phyloP scores from a whole-genome alignment of 305 asterid genomes.

The Solanum hybrid region DNA sequence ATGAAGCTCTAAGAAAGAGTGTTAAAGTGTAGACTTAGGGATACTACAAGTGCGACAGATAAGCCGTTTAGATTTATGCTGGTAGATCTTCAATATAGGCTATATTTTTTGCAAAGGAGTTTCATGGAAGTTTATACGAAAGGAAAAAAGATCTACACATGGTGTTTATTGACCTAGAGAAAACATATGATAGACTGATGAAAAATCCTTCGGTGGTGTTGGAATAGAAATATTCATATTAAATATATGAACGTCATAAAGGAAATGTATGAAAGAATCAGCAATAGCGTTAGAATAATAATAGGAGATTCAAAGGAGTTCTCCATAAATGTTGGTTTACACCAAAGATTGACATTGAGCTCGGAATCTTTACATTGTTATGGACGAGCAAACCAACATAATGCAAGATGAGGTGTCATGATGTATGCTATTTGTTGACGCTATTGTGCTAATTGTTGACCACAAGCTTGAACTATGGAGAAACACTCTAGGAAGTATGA shows the following conservation, averaged over 20 bases:
- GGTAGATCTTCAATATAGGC: neutral
- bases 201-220: neutral
- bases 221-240: neutral
- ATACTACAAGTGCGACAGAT: neutral
- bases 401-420: neutral
- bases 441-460: neutral
- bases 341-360: neutral
- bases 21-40: neutral
- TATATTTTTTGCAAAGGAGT: neutral
- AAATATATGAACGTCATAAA: neutral
- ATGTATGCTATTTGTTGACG: neutral
- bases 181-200: neutral
- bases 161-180: neutral
- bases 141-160: neutral
- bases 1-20: neutral
- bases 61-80: neutral
- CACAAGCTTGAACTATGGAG: neutral
- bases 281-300: neutral
- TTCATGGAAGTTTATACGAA: neutral
- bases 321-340: neutral
- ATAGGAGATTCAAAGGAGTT: neutral
- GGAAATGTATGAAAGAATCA: neutral
- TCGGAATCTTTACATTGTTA: neutral
- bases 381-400: neutral
- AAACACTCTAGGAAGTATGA: neutral